Percentiles rank a stretch among this genome's conserved stretches.
These are phyloP conservation scores for Pseudogymnoascus sp. DNA, from an alignment of 2,329 filamentous ascomycete genomes.

Conservation along the genomic window DNA sequence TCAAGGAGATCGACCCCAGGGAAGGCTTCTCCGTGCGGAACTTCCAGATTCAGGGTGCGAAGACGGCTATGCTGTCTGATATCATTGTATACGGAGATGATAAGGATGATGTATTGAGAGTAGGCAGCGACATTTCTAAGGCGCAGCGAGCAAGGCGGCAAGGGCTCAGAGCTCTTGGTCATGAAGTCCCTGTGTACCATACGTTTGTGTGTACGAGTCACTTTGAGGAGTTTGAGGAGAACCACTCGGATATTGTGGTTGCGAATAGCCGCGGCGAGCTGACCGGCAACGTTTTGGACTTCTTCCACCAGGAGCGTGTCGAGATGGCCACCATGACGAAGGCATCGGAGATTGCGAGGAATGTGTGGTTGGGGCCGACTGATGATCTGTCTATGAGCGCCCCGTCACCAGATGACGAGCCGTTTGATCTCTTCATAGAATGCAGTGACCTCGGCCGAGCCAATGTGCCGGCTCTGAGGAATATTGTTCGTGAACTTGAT, in stretches of 20 bases:
- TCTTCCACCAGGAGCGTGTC: slow-evolving; percentile 76
- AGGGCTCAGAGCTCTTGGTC: slow-evolving; percentile 25
- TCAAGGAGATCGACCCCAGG: slow-evolving; percentile 74
- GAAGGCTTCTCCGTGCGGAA: slow-evolving; percentile 94
- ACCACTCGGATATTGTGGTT: slow-evolving; percentile 63
- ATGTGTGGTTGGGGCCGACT: slow-evolving; percentile 85
- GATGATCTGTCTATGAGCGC: slow-evolving; percentile 52
- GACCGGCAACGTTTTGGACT: slow-evolving; percentile 76
- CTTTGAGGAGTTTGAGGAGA: slow-evolving; percentile 64
- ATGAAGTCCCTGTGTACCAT: slow-evolving; percentile 60
- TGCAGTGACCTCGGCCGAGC: slow-evolving; percentile 77
- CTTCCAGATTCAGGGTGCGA: slow-evolving; percentile 91
- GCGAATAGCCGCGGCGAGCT: slow-evolving; percentile 62
- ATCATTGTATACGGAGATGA: slow-evolving; percentile 86
- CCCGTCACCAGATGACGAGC: slow-evolving; percentile 43
- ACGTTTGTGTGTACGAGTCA: slow-evolving; percentile 66
- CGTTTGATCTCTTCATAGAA: slow-evolving; percentile 80
- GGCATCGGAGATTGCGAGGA: slow-evolving; percentile 78
- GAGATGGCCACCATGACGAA: slow-evolving; percentile 95
- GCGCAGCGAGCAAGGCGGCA: slow-evolving; percentile 58
- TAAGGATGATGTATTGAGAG: slow-evolving; percentile 48
- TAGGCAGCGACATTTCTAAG: slow-evolving; percentile 60
- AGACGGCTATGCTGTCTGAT: slow-evolving; percentile 80
- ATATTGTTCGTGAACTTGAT: slow-evolving; percentile 46
- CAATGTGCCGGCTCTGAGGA: slow-evolving; percentile 57